These are phyloP conservation scores for Colletotrichum trifolii DNA, from an alignment of 2,329 filamentous ascomycete genomes.

Conservation along the genomic window DNA sequence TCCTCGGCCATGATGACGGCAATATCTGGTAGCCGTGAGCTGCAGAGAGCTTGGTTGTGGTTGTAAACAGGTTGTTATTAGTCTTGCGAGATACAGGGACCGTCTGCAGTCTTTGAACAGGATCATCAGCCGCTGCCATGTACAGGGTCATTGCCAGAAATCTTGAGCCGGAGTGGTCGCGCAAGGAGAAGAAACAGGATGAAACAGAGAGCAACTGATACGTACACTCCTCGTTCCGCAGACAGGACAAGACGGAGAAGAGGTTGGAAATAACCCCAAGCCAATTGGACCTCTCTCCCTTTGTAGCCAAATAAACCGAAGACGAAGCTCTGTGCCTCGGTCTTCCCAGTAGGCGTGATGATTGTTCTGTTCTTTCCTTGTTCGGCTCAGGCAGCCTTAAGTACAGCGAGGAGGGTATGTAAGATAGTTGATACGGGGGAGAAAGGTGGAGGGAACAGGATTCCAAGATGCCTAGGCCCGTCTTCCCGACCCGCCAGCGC, in stretches of 20 bases:
- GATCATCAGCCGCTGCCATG: constrained; percentile 36
- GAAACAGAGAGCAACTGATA: constrained; percentile 56
- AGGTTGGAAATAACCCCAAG: constrained; percentile 37
- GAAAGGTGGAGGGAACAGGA: constrained; percentile 33
- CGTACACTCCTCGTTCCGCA: constrained; percentile 62
- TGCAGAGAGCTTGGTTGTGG: constrained; percentile 29
- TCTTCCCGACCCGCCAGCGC: constrained; percentile 32
- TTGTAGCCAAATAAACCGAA: constrained; percentile 52
- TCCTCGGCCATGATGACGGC: constrained; percentile 71
- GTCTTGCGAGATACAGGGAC: constrained; percentile 51
- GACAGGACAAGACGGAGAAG: constrained; percentile 36
- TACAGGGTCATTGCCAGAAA: constrained; percentile 33
- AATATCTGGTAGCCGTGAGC: constrained; percentile 30
- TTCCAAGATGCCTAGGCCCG: constrained; percentile 33
- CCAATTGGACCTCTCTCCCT: constrained; percentile 28
- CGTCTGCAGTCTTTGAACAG: constrained; percentile 46
- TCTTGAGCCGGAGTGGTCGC: constrained; percentile 27
- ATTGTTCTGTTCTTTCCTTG: constrained; percentile 18
- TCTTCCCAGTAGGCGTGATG: constrained; percentile 39
- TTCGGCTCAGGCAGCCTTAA: constrained; percentile 37
- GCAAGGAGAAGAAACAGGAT: constrained; percentile 41
- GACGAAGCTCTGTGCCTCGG: constrained; percentile 74
- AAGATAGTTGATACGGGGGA: constrained; percentile 27
- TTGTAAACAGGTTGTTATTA: constrained; percentile 38
- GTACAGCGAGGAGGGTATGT: constrained; percentile 36